phyloP scores from a whole-genome alignment of 1,139 yeast genomes.

The Nakaseomyces bracarensis region DNA sequence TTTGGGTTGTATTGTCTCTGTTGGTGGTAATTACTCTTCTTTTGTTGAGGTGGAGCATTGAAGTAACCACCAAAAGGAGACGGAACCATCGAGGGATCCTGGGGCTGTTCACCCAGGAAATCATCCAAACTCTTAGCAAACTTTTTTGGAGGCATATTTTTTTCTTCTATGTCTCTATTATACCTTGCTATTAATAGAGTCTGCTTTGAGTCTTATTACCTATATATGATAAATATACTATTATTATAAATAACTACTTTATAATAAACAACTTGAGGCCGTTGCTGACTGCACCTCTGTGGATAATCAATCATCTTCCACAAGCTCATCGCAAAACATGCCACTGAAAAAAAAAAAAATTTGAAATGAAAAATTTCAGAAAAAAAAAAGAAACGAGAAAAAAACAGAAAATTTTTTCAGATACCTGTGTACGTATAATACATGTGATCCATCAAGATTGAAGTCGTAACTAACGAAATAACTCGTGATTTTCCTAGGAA shows the following conservation, averaged over 20 bases:
- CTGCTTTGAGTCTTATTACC: too few species aligned
- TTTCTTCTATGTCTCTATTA: neutral
- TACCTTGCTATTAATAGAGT: neutral
- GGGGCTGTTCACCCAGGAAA: constrained; percentile 27
- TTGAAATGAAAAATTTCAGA: too few species aligned
- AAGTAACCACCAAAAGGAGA: constrained; percentile 32
- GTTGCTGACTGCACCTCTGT: too few species aligned
- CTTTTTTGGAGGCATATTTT: constrained; percentile 32
- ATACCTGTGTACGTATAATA: neutral
- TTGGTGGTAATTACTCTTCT: constrained; percentile 19
- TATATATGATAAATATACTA: too few species aligned
- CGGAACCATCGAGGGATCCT: constrained; percentile 25
- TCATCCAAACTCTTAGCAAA: constrained; percentile 25
- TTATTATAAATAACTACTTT: too few species aligned
- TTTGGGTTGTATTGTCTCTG: constrained; percentile 17
- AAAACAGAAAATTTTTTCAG: neutral
- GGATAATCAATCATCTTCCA: neutral
- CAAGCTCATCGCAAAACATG: neutral
- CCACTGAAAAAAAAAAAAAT: neutral
- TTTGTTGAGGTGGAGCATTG: constrained; percentile 10
- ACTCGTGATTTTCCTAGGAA: too few species aligned
- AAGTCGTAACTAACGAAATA: too few species aligned
- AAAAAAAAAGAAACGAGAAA: too few species aligned
- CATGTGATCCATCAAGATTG: neutral
- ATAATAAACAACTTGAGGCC: too few species aligned